A percentile compares a stretch with the other conserved stretches of the same genome.
phyloP scores from a whole-genome alignment of 306 rosid genomes.

The Pyrus bretschneideri region DNA sequence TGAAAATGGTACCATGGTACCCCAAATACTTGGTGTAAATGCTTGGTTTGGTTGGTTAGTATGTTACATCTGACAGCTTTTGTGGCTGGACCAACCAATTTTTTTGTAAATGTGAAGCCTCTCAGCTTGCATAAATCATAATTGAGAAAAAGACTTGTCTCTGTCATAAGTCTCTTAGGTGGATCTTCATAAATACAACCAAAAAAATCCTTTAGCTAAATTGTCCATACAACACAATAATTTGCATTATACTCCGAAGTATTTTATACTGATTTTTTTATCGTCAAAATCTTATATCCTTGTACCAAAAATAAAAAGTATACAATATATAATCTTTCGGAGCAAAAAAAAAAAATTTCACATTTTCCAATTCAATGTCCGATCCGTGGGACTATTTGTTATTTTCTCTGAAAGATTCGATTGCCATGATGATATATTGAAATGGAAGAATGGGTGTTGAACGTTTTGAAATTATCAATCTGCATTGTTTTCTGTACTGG shows the following conservation, averaged over 20 bases:
- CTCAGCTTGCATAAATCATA: not conserved
- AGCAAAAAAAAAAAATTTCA: not conserved
- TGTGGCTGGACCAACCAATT: not conserved
- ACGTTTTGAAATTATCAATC: not conserved
- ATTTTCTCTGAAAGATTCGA: not conserved
- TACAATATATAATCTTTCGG: no score
- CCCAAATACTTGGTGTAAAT: no score
- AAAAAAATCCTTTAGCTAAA: not conserved
- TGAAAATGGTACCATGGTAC: no score
- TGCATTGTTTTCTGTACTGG: not conserved
- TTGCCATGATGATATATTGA: not conserved
- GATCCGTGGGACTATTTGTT: not conserved
- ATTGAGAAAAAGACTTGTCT: not conserved
- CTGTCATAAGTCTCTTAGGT: not conserved
- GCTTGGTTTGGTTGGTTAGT: not conserved
- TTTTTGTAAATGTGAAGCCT: not conserved
- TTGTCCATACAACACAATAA: no score
- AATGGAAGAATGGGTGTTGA: not conserved
- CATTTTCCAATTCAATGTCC: not conserved
- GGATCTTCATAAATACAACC: not conserved
- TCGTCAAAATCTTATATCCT: no score
- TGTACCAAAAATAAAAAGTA: not conserved
- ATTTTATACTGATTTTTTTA: no score
- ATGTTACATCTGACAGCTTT: not conserved
- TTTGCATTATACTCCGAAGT: not conserved